Conservation (phyloP, 1,284 basidiomycete genomes). For the Cerioporus squamosus region DNA sequence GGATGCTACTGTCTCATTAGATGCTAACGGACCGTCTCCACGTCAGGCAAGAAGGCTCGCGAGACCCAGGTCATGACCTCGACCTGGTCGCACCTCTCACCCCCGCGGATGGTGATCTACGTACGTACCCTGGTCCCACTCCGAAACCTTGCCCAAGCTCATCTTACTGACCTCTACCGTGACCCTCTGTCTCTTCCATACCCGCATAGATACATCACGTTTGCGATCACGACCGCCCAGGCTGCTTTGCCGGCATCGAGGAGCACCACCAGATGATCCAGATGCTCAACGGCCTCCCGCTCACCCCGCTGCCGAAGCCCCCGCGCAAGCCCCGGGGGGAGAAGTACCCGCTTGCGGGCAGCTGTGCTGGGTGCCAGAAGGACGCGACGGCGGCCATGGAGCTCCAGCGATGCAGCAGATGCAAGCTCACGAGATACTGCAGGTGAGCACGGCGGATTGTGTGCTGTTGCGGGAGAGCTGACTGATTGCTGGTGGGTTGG, state of each 20-base stretch:
- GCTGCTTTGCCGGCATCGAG: not conserved
- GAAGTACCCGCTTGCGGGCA: conserved; percentile 6
- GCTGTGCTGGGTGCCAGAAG: conserved; percentile 6
- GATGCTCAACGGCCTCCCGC: not conserved
- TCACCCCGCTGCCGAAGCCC: not conserved
- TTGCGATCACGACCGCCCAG: conserved; percentile 1
- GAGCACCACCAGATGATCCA: not conserved
- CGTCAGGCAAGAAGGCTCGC: not conserved
- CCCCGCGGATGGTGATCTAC: conserved; percentile 4
- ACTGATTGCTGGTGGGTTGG: too few relatives aligned
- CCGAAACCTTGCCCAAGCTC: not conserved
- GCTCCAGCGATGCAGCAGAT: conserved; percentile 1
- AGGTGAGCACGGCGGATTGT: not conserved
- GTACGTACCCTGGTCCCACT: not conserved
- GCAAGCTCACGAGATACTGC: conserved; percentile 13
- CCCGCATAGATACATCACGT: conserved; percentile 6
- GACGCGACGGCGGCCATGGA: not conserved
- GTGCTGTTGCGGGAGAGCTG: too few relatives aligned
- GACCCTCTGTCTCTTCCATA: not conserved
- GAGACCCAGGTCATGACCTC: conserved; percentile 6
- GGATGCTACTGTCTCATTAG: too few relatives aligned
- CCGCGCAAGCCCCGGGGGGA: not conserved
- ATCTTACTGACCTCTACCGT: not conserved
- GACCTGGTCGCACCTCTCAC: conserved; percentile 5
- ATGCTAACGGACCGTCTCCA: too few relatives aligned